Evolutionary conservation across 2,329 filamentous ascomycete genomes (phyloP).

Genomic region (Colletotrichum navitas): DNA sequence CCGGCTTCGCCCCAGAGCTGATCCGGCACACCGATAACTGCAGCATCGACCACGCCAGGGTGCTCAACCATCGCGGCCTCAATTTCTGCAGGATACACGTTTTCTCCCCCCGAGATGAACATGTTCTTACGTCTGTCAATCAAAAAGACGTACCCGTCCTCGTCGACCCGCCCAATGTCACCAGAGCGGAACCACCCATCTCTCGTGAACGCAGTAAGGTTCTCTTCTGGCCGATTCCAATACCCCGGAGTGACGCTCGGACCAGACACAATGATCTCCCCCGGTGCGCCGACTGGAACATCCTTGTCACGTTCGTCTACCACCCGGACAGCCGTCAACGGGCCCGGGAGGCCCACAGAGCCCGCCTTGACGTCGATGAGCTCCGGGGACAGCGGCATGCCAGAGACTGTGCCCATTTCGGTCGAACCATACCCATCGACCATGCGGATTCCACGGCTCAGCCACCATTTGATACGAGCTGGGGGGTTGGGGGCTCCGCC

Average conservation of each 20-base stretch:
- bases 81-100: slow-evolving; percentile 38
- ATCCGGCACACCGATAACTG: slow-evolving; percentile 30
- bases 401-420: slow-evolving; percentile 27
- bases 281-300: slow-evolving; percentile 14
- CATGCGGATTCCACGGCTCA: slow-evolving; percentile 26
- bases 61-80: slow-evolving; percentile 26
- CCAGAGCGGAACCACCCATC: slow-evolving; percentile 41
- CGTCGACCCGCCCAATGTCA: slow-evolving; percentile 35
- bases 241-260: slow-evolving; percentile 33
- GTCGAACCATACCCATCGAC: slow-evolving; percentile 39
- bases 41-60: slow-evolving; percentile 23
- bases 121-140: slow-evolving; percentile 35
- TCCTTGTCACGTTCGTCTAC: slow-evolving; percentile 27
- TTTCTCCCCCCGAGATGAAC: slow-evolving; percentile 40
- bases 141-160: slow-evolving; percentile 30
- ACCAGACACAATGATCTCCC: slow-evolving; percentile 34
- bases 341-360: slow-evolving; percentile 33
- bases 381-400: slow-evolving; percentile 26
- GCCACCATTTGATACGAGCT: slow-evolving; percentile 34
- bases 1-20: slow-evolving; percentile 35
- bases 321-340: slow-evolving; percentile 28
- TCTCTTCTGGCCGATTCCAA: slow-evolving; percentile 31
- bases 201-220: slow-evolving; percentile 24
- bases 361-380: slow-evolving; percentile 31
- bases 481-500: slow-evolving; percentile 37